Base-by-base conservation (phyloP, 2,329 filamentous ascomycete species). In the Aspergillus jensenii region DNA sequence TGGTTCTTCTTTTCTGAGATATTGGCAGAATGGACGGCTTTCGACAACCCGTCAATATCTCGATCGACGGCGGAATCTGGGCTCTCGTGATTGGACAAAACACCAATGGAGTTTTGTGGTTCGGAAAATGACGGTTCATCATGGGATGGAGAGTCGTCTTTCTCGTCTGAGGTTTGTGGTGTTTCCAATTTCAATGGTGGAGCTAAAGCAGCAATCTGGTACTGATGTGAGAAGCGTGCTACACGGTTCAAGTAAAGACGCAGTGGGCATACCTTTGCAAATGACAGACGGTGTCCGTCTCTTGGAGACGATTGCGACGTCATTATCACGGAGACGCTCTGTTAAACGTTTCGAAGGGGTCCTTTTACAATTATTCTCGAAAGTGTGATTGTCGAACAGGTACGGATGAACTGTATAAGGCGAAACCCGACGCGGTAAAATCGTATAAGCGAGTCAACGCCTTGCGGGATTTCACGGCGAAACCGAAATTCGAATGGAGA, bases 201-300 rank as follows among this genome's bases (percentile, higher is more conserved):
- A 54, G 73, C 65, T 76, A 79, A 78, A 60, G 76, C 76, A 62
- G 74, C 75, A 65, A 79, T 76, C 76, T 78, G 55, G 48, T 59
- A 21, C n/a, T 57, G 19, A 55, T 52, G 58, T 72, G 52, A 73
- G 63, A 51, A 59, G 23, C 3, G 19, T 23, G 44, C 41, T 17
- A 25, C 14, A 43, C 25, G 8, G 7, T 25, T 17, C 33, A 17
- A 15, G 25, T 33, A 17, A 33, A 8, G 27, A 33, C 39, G 41
- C 15, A 31, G n/a, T 21, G 33, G 33, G 67, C 80, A 58, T 78
- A 90, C 89, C 83, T 90, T 91, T 76, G 89, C 89, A 80, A 92
- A 92, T 44, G 89, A 90, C 66, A 87, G 83, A 75, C 68, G 68
- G 53, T 65, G 59, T 39, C 69, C 67, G 63, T 65, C 68, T 55